Evolutionary conservation across 768 basidiomycete species (phyloP), one percentile per base, ranked within the genome.

Genomic region (Suillus spraguei): DNA sequence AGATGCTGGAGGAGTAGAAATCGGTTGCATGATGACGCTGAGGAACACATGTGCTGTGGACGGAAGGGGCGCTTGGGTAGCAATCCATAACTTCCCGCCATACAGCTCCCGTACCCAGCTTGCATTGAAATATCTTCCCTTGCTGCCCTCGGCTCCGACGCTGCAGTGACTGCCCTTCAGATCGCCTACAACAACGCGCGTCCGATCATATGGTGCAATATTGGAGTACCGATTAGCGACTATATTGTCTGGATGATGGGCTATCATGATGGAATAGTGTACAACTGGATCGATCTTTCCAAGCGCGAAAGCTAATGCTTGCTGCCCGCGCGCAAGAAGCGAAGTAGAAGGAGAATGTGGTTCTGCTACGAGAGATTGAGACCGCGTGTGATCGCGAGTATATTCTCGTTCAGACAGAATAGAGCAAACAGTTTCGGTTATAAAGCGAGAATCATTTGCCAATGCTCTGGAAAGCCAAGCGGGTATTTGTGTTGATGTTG

Each of bases 61-160:
- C 5, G 82, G 85, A 39, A 94, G 76, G 0, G 94, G 92, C 0
- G 94, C 94, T 71, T 95, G 94, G 0, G 91, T 83, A 3, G 92
- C 92, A 63, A 95, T 90, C 90, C 92, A 94, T 85, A 85, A 88
- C 69, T 87, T 90, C 38, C 82, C 82, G 8, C 94, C 91, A 58
- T 79, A 83, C 33, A 81, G 76, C 71, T 95, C 94, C 52, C 83
- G 79, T n/a, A 95, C 87, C 90, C 93, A 95, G 69, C 84, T 92
- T 16, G 90, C 94, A 69, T 96, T 95, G 41, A 96, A 72, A 73
- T 95, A 96, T 55, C 84, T 76, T 14, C 83, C 82, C 0, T 70
- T 55, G 11, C 64, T 61, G 22, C 50, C 44, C 20, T 60, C 67
- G 42, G 70, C 66, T 13, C 69, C 66, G 28, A 58, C 22, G 0